A percentile compares a stretch with the other conserved stretches of the same genome.
These are phyloP conservation scores for Houttuynia cordata DNA, from an alignment of 164 flowering plant species.

Conservation along the genomic window DNA sequence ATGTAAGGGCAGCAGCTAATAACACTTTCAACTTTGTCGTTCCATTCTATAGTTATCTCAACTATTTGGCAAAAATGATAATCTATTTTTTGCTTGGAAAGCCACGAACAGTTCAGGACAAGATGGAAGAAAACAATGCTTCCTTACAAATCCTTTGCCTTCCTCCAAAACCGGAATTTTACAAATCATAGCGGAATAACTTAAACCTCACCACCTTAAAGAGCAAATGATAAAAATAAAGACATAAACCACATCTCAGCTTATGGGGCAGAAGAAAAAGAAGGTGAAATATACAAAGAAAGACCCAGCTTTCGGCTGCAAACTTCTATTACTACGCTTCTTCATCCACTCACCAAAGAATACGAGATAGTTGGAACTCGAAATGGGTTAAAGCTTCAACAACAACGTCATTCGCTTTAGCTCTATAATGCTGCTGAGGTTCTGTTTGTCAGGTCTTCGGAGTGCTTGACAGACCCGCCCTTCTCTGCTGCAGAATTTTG, in stretches of 20 bases:
- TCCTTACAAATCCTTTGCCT: not conserved
- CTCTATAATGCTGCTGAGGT: not conserved
- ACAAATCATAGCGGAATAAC: not conserved
- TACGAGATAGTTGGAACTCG: not conserved
- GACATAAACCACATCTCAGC: not conserved
- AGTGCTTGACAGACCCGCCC: slow-evolving; percentile 1
- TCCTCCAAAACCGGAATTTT: not conserved
- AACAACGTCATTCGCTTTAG: not conserved
- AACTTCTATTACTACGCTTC: not conserved
- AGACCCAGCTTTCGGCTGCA: not conserved
- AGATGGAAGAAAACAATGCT: not conserved
- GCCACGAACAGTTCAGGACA: not conserved
- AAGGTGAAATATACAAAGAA: not conserved
- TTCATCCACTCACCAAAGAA: not conserved
- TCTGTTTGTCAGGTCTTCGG: not conserved
- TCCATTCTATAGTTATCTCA: too few species aligned
- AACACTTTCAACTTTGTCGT: too few species aligned
- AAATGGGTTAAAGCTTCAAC: not conserved
- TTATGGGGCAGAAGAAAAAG: not conserved
- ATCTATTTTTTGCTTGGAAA: not conserved
- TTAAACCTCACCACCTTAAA: not conserved
- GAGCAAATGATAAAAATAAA: not conserved
- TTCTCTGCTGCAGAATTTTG: slow-evolving; percentile 4
- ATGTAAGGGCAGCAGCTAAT: too few species aligned
- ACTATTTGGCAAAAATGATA: too few species aligned